A percentile compares a stretch with the other conserved stretches of the same genome.
Evolutionary conservation across 2,329 filamentous ascomycete species (phyloP).

Genomic region (Aaosphaeria pasadenensis): DNA sequence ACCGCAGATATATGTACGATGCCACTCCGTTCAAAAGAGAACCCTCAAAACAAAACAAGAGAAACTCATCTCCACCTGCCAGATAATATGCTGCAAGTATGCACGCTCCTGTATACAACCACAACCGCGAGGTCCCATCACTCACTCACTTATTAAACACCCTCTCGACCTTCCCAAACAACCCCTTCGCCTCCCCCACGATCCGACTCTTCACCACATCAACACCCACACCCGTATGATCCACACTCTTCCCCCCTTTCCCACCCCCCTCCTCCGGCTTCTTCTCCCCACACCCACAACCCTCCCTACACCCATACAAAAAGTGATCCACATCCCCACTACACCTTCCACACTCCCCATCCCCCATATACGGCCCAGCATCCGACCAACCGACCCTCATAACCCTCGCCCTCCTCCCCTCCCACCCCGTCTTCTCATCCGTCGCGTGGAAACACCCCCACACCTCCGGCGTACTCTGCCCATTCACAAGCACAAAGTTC

Average conservation of each 20-base stretch:
- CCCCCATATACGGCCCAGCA: conserved; percentile 43
- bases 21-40: no score
- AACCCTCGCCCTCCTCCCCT: conserved; percentile 43
- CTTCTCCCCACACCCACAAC: neutral
- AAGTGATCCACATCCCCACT: conserved; percentile 32
- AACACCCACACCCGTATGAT: neutral
- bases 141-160: neutral
- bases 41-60: no score
- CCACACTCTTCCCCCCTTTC: neutral
- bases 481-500: conserved; percentile 40
- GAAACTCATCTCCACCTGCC: no score
- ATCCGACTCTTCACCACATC: neutral
- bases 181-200: neutral
- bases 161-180: neutral
- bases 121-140: neutral
- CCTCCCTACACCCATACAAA: conserved; percentile 14
- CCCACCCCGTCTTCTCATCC: conserved; percentile 45
- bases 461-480: conserved; percentile 35
- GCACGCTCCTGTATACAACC: neutral
- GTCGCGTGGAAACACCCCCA: conserved; percentile 47
- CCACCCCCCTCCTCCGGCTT: neutral
- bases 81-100: neutral
- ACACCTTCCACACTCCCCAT: conserved; percentile 34
- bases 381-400: conserved; percentile 41
- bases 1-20: no score